These are phyloP conservation scores for Chalciporus chontae DNA, from an alignment of 768 basidiomycete genomes.

Conservation along the genomic window DNA sequence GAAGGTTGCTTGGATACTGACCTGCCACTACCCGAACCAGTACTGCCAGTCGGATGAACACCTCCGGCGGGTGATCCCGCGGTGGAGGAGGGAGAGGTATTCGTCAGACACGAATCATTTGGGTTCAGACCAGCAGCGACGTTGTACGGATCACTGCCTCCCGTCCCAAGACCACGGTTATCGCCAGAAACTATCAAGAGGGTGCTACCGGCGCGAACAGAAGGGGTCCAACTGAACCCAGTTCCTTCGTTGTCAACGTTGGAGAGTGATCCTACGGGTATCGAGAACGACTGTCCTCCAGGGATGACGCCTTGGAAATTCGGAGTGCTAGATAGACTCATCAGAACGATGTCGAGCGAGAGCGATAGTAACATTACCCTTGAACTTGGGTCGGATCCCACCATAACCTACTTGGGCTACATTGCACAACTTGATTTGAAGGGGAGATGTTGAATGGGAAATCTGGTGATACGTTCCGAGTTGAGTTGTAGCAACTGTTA, in stretches of 20 bases:
- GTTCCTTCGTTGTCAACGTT: conserved; percentile 43
- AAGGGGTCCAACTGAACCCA: conserved; percentile 68
- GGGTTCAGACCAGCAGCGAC: conserved; percentile 50
- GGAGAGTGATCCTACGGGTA: conserved; percentile 52
- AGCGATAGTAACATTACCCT: conserved; percentile 42
- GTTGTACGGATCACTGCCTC: conserved; percentile 58
- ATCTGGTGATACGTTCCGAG: conserved; percentile 41
- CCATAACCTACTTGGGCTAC: conserved; percentile 58
- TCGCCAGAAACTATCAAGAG: conserved; percentile 69
- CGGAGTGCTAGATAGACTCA: conserved; percentile 40
- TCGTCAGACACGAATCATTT: conserved; percentile 52
- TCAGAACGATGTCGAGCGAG: not conserved
- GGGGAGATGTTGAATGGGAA: conserved; percentile 65
- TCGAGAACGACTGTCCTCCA: conserved; percentile 69
- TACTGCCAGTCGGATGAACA: conserved; percentile 55
- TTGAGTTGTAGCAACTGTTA: conserved; percentile 57
- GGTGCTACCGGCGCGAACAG: conserved; percentile 61
- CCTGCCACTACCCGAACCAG: conserved; percentile 26
- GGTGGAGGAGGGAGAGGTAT: conserved; percentile 70
- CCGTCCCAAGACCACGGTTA: conserved; percentile 59
- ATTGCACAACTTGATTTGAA: conserved; percentile 62
- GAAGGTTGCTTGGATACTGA: conserved; percentile 11
- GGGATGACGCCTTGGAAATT: conserved; percentile 72
- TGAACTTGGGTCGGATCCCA: conserved; percentile 52
- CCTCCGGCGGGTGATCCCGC: conserved; percentile 75